Evolutionary conservation across 768 basidiomycete species (phyloP).

Genomic region (Termitomyces sp.): DNA sequence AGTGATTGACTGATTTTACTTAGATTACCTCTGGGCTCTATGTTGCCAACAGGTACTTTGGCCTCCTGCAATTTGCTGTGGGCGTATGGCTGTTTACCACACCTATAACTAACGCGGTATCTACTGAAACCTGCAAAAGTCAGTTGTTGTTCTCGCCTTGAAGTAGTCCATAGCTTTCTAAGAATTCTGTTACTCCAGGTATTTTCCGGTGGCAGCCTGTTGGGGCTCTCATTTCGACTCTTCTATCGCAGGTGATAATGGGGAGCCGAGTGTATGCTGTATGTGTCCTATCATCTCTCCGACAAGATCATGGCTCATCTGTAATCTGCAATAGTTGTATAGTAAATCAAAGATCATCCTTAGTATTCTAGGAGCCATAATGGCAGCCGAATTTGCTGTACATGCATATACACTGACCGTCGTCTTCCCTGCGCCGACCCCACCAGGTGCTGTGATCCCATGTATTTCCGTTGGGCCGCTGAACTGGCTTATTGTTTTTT

Average conservation of each 20-base stretch:
- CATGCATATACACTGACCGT: slow-evolving; percentile 18
- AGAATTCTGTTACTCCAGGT: slow-evolving; percentile 3
- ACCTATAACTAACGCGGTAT: slow-evolving; percentile 15
- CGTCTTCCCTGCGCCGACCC: slow-evolving; percentile 14
- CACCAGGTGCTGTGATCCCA: slow-evolving; percentile 15
- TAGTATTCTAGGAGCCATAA: slow-evolving; percentile 10
- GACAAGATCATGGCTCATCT: background rate
- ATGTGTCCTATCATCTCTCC: background rate
- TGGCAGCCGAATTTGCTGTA: slow-evolving; percentile 16
- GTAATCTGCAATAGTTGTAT: slow-evolving; percentile 15
- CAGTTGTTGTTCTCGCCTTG: background rate
- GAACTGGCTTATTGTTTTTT: slow-evolving; percentile 22
- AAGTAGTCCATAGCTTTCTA: background rate
- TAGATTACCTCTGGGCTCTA: slow-evolving; percentile 18
- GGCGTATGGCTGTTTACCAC: slow-evolving; percentile 14
- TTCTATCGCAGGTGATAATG: slow-evolving; percentile 23
- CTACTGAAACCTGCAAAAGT: slow-evolving; percentile 18
- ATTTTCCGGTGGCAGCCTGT: slow-evolving; percentile 24
- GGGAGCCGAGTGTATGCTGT: slow-evolving; percentile 24
- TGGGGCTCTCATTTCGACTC: slow-evolving; percentile 22
- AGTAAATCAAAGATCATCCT: slow-evolving; percentile 14
- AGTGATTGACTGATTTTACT: background rate
- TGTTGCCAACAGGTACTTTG: slow-evolving; percentile 23
- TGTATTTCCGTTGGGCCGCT: slow-evolving; percentile 22
- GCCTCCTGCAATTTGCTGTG: slow-evolving; percentile 20